phyloP scores from a whole-genome alignment of 163 green algal genomes.

The Scenedesmus sp. region DNA sequence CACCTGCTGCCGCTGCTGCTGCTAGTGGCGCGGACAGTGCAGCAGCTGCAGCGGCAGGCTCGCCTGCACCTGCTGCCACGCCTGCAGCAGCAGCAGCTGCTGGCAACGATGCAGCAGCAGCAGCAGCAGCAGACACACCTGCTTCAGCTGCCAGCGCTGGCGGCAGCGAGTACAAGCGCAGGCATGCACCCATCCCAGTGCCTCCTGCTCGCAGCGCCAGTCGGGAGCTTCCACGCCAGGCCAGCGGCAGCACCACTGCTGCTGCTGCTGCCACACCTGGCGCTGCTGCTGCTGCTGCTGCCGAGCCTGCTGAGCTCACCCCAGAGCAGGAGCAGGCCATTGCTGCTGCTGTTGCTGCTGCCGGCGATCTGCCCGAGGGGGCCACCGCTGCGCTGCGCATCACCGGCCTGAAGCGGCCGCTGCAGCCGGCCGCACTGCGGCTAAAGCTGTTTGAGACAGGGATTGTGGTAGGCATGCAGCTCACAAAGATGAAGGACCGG shows the following conservation, averaged over 20 bases:
- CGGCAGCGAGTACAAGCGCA: slow-evolving; percentile 38
- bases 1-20: slow-evolving; percentile 4
- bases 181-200: slow-evolving; percentile 46
- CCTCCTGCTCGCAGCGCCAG: slow-evolving; percentile 16
- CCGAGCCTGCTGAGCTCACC: slow-evolving; percentile 15
- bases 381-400: slow-evolving; percentile 36
- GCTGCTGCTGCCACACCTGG: slow-evolving; percentile 21
- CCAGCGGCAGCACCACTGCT: neutral
- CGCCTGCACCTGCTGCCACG: neutral
- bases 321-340: slow-evolving; percentile 3
- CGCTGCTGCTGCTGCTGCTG: neutral
- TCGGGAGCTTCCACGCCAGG: slow-evolving; percentile 9
- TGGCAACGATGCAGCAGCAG: neutral
- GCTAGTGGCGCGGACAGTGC: neutral
- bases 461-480: slow-evolving; percentile 76
- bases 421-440: slow-evolving; percentile 45
- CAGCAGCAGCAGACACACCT: neutral
- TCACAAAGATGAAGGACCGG: slow-evolving; percentile 86
- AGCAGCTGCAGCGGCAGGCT: neutral
- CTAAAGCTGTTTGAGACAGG: slow-evolving; percentile 70
- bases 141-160: neutral
- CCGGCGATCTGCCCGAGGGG: neutral
- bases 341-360: slow-evolving; percentile 25
- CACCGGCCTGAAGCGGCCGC: slow-evolving; percentile 32
- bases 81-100: neutral